phyloP scores from a whole-genome alignment of 1,284 basidiomycete species.

The Ustilago hordei region DNA sequence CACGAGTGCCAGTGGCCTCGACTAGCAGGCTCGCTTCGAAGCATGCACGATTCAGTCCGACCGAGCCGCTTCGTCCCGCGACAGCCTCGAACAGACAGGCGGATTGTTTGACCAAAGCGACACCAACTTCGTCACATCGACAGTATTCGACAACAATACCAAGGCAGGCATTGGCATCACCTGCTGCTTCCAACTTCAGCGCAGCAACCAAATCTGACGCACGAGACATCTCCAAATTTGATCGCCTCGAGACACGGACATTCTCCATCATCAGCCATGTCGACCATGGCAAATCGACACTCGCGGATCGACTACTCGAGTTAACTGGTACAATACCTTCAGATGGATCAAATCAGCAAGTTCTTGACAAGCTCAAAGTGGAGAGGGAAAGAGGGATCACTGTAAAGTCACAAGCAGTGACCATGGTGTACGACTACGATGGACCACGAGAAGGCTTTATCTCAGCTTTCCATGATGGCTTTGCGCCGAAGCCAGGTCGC shows the following conservation, averaged over 20 bases:
- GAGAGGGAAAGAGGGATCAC: conserved; percentile 95
- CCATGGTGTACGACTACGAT: conserved; percentile 64
- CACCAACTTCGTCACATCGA: not conserved
- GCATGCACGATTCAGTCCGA: not conserved
- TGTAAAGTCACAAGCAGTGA: conserved; percentile 73
- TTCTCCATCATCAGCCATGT: conserved; percentile 69
- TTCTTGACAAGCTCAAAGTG: conserved; percentile 79
- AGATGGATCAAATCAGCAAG: conserved; percentile 63
- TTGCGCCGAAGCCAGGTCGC: conserved; percentile 31
- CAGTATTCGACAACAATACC: conserved; percentile 11
- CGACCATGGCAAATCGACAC: conserved; percentile 69
- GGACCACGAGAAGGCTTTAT: conserved; percentile 32
- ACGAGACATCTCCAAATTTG: conserved; percentile 38
- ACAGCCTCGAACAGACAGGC: not conserved
- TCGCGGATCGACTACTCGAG: conserved; percentile 69
- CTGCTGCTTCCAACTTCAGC: not conserved
- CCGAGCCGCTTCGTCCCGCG: not conserved
- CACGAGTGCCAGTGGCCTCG: not conserved
- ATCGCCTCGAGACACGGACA: conserved; percentile 57
- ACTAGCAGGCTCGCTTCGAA: not conserved
- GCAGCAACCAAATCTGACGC: not conserved
- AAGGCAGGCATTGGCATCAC: not conserved
- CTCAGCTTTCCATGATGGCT: conserved; percentile 49
- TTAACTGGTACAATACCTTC: conserved; percentile 66
- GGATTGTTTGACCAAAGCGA: not conserved